phyloP scores from a whole-genome alignment of 768 basidiomycete species.

The Panellus pusillus region DNA sequence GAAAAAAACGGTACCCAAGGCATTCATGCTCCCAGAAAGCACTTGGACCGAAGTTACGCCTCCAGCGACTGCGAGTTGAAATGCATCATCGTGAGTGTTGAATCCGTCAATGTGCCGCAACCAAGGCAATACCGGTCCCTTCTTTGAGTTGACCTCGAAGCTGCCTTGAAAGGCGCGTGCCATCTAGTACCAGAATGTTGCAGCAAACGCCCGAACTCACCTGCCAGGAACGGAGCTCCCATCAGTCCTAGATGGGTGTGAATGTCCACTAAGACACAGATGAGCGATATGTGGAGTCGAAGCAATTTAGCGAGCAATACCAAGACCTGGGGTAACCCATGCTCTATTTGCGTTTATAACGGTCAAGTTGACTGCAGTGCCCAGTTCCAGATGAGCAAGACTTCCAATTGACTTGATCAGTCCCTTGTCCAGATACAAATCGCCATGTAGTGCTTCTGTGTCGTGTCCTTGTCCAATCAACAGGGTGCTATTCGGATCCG shows the following conservation, averaged over 20 bases:
- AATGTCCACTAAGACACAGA: constrained; percentile 51
- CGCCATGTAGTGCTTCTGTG: constrained; percentile 56
- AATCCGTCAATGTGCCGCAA: constrained; percentile 82
- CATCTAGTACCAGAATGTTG: background rate
- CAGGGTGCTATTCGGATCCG: constrained; percentile 35
- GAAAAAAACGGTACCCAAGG: constrained; percentile 54
- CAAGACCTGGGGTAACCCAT: constrained; percentile 69
- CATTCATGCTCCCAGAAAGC: constrained; percentile 74
- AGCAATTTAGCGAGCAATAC: constrained; percentile 31
- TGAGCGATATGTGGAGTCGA: constrained; percentile 24
- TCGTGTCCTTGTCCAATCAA: constrained; percentile 61
- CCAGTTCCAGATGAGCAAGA: constrained; percentile 40
- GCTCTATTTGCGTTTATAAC: constrained; percentile 61
- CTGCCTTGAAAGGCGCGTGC: constrained; percentile 35
- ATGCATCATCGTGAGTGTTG: constrained; percentile 82
- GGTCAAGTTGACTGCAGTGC: constrained; percentile 44
- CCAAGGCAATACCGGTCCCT: constrained; percentile 75
- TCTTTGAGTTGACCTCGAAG: constrained; percentile 60
- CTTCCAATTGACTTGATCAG: constrained; percentile 60
- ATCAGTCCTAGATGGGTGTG: constrained; percentile 81
- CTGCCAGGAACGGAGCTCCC: constrained; percentile 58
- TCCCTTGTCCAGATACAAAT: constrained; percentile 68
- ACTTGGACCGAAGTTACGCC: constrained; percentile 87
- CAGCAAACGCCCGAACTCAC: constrained; percentile 18
- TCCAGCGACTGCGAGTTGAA: constrained; percentile 74